These are phyloP conservation scores for Ambrosia hybrid DNA, from an alignment of 140 eudicot species.

Conservation along the genomic window DNA sequence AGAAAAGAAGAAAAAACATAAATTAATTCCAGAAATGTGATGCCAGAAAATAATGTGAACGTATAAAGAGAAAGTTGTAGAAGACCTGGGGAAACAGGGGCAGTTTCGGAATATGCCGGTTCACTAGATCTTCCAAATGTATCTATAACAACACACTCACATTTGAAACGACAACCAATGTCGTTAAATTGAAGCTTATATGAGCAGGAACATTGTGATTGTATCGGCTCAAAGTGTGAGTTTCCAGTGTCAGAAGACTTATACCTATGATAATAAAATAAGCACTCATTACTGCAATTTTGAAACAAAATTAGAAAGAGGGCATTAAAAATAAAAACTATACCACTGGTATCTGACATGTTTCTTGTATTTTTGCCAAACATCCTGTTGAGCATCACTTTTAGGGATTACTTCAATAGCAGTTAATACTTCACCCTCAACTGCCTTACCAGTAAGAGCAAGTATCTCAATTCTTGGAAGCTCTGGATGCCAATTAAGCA, in stretches of 20 bases:
- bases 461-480: slow-evolving; percentile 77
- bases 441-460: slow-evolving; percentile 83
- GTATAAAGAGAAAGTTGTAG: slow-evolving; percentile 3
- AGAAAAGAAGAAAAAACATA: background rate
- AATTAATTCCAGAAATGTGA: background rate
- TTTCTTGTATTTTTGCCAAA: slow-evolving; percentile 88
- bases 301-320: background rate
- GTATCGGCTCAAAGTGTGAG: slow-evolving; percentile 54
- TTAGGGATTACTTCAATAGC: slow-evolving; percentile 87
- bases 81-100: slow-evolving; percentile 73
- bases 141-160: slow-evolving; percentile 83
- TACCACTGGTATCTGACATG: slow-evolving; percentile 95
- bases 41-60: background rate
- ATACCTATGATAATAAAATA: too few species aligned
- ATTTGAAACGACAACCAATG: slow-evolving; percentile 73
- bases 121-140: slow-evolving; percentile 95
- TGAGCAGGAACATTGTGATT: slow-evolving; percentile 79
- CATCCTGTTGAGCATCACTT: slow-evolving; percentile 70
- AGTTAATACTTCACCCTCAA: slow-evolving; percentile 85
- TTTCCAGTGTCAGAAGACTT: slow-evolving; percentile 51
- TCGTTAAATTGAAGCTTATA: slow-evolving; percentile 77
- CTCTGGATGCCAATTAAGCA: slow-evolving; percentile 44
- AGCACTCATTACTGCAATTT: background rate
- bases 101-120: slow-evolving; percentile 69
- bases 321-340: background rate